Conservation (phyloP, 192 early-diverging fungal genomes). For the Coemansia sp. region DNA sequence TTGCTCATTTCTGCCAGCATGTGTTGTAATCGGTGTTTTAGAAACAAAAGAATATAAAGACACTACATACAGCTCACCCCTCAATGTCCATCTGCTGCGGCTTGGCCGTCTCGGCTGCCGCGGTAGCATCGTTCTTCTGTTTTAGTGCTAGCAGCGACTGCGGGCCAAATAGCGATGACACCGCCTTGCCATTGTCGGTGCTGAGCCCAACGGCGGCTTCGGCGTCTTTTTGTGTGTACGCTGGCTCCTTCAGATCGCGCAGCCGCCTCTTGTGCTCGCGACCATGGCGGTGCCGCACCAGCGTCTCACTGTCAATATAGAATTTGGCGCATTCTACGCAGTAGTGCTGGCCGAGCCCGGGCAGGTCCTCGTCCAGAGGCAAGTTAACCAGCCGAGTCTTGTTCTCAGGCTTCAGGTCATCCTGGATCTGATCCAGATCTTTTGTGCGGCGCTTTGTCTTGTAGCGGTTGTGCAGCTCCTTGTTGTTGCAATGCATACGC, state of each 20-base stretch:
- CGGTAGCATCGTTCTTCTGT: slow-evolving; percentile 24
- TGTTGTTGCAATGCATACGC: slow-evolving; percentile 55
- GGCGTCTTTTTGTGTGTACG: slow-evolving; percentile 89
- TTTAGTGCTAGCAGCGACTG: slow-evolving; percentile 38
- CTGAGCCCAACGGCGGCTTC: slow-evolving; percentile 63
- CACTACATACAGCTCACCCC: slow-evolving; percentile 4
- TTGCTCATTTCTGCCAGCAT: neutral
- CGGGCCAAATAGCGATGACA: slow-evolving; percentile 16
- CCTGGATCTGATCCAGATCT: slow-evolving; percentile 95
- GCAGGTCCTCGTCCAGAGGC: slow-evolving; percentile 76
- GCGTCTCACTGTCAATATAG: slow-evolving; percentile 63
- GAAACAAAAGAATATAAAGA: neutral
- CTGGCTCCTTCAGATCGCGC: slow-evolving; percentile 75
- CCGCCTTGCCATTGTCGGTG: slow-evolving; percentile 55
- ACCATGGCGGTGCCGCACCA: slow-evolving; percentile 66
- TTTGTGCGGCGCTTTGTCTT: slow-evolving; percentile 82
- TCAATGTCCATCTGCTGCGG: slow-evolving; percentile 20
- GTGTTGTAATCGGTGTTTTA: neutral
- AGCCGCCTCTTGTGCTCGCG: slow-evolving; percentile 84
- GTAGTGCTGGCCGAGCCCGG: slow-evolving; percentile 88
- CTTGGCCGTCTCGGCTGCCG: neutral
- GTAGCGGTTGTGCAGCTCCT: slow-evolving; percentile 75
- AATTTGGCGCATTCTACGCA: slow-evolving; percentile 80
- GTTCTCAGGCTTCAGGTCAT: slow-evolving; percentile 77
- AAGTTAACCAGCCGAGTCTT: slow-evolving; percentile 59